Percentiles rank a stretch among this genome's conserved stretches.
phyloP scores from a whole-genome alignment of 805 yeast species.

The Wickerhamiella musiphila region DNA sequence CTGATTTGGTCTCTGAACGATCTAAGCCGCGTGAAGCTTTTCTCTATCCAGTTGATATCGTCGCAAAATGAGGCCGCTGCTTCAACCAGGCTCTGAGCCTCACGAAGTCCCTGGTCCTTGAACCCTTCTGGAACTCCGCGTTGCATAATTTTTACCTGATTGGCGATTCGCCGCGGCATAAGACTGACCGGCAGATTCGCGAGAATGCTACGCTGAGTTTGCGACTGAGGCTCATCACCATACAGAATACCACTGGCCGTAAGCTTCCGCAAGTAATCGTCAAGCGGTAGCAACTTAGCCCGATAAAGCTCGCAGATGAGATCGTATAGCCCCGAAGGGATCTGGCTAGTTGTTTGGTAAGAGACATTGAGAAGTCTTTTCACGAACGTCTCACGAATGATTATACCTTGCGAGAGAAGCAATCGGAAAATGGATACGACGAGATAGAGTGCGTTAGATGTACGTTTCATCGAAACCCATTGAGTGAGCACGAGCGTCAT shows the following conservation, averaged over 20 bases:
- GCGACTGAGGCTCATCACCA: constrained; percentile 26
- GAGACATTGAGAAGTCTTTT: not conserved
- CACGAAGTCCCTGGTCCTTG: constrained; percentile 1
- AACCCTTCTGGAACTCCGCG: not conserved
- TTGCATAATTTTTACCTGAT: constrained; percentile 11
- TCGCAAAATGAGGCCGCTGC: not conserved
- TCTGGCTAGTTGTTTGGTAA: not conserved
- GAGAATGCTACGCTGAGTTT: constrained; percentile 34
- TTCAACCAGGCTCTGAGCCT: not conserved
- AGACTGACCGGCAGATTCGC: constrained; percentile 17
- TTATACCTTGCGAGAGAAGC: constrained; percentile 5
- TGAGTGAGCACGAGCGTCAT: constrained; percentile 7
- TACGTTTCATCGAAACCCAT: constrained; percentile 8
- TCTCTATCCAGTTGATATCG: too few species aligned
- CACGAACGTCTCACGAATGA: constrained; percentile 10
- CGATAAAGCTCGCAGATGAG: constrained; percentile 34
- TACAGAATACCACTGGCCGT: constrained; percentile 79
- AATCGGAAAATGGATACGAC: constrained; percentile 10
- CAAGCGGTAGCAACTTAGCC: constrained; percentile 34
- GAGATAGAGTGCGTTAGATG: constrained; percentile 6
- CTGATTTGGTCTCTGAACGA: not conserved
- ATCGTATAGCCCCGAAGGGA: constrained; percentile 14
- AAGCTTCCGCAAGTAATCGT: constrained; percentile 57
- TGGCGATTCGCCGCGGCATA: constrained; percentile 7
- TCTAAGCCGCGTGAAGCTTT: too few species aligned